Conservation (phyloP, 73 alveolate genomes). For the Diophrys appendiculata region DNA sequence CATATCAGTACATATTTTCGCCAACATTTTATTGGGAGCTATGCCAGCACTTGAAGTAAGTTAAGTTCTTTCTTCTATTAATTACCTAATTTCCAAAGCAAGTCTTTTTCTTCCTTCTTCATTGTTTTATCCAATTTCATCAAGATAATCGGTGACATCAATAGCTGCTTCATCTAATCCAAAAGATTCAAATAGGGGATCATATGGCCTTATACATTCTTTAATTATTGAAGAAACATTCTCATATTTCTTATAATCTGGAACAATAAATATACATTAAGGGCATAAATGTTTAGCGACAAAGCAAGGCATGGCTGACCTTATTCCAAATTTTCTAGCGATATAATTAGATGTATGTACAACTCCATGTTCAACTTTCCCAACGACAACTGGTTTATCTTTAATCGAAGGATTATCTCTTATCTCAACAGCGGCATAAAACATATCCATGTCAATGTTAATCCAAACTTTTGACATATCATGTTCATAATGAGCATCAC, state of each 20-base stretch:
- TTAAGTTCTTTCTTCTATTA: slow-evolving; percentile 74
- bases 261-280: slow-evolving; percentile 81
- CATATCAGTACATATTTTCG: slow-evolving; percentile 95
- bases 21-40: slow-evolving; percentile 97
- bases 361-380: slow-evolving; percentile 80
- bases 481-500: not conserved
- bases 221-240: slow-evolving; percentile 60
- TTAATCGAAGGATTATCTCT: slow-evolving; percentile 94
- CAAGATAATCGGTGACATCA: slow-evolving; percentile 86
- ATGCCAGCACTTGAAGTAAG: slow-evolving; percentile 99
- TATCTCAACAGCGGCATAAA: slow-evolving; percentile 98
- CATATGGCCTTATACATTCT: slow-evolving; percentile 84
- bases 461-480: slow-evolving; percentile 84
- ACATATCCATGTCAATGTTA: slow-evolving; percentile 99
- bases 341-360: slow-evolving; percentile 94
- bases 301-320: slow-evolving; percentile 99
- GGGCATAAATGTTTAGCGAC: slow-evolving; percentile 97
- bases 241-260: slow-evolving; percentile 78
- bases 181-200: slow-evolving; percentile 81
- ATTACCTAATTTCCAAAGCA: slow-evolving; percentile 78
- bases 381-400: slow-evolving; percentile 97
- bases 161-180: slow-evolving; percentile 97
- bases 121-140: slow-evolving; percentile 41
- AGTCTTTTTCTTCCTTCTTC: slow-evolving; percentile 79
- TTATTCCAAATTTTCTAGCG: slow-evolving; percentile 94